These are phyloP conservation scores for Termitomyces sp. DNA, from an alignment of 768 basidiomycete species.

Conservation along the genomic window DNA sequence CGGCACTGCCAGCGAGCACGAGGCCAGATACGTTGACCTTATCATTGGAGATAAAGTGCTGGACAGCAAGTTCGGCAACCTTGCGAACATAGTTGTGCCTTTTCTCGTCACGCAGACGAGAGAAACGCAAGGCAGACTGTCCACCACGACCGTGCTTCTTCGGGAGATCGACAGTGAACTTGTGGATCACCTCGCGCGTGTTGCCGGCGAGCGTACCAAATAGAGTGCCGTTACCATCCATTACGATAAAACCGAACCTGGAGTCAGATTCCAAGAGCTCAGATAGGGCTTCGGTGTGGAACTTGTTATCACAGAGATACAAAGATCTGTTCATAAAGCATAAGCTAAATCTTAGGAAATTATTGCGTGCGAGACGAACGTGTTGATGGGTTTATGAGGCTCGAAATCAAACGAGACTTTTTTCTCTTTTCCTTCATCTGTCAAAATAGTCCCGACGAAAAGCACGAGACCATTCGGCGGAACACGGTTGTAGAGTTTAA, in stretches of 20 bases:
- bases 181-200: constrained; percentile 95
- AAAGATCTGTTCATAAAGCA: constrained; percentile 57
- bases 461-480: constrained; percentile 96
- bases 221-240: constrained; percentile 97
- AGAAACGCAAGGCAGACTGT: constrained; percentile 99
- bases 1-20: constrained; percentile 94
- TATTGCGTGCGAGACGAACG: constrained; percentile 45
- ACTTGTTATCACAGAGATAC: constrained; percentile 99
- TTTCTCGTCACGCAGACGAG: constrained; percentile 97
- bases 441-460: constrained; percentile 96
- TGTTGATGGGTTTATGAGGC: constrained; percentile 98
- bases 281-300: constrained; percentile 96
- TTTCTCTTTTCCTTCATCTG: constrained; percentile 99
- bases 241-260: constrained; percentile 98
- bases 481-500: constrained; percentile 95
- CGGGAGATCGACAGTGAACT: constrained; percentile 97
- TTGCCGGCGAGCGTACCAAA: constrained; percentile 96
- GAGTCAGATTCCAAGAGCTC: constrained; percentile 97
- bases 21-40: constrained; percentile 97
- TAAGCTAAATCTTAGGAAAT: constrained; percentile 2
- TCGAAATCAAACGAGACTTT: constrained; percentile 98
- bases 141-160: constrained; percentile 99
- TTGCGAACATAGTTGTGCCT: constrained; percentile 99
- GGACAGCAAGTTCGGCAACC: constrained; percentile 94
- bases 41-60: constrained; percentile 96